Conservation (phyloP, 2,329 filamentous ascomycete species). For the Fusarium floridanum region DNA sequence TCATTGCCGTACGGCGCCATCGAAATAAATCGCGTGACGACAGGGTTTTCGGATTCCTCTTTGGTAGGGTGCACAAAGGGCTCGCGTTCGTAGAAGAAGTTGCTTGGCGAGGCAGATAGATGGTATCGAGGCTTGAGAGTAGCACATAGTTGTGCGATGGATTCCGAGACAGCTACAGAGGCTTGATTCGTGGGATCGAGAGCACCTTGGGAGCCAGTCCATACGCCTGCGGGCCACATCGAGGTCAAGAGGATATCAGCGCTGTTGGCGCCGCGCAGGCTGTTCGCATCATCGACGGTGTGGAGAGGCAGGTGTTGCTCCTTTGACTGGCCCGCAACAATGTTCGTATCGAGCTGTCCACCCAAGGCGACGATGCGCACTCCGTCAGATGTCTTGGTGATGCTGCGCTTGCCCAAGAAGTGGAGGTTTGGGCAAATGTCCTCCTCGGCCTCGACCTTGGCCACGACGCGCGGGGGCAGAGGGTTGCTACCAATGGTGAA, state of each 20-base stretch:
- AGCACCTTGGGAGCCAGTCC: slow-evolving; percentile 73
- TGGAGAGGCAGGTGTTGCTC: slow-evolving; percentile 84
- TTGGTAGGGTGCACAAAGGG: slow-evolving; percentile 81
- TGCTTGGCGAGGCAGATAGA: slow-evolving; percentile 75
- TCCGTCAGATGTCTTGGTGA: slow-evolving; percentile 90
- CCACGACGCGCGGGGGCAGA: slow-evolving; percentile 78
- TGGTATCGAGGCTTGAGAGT: slow-evolving; percentile 92
- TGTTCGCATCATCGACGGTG: slow-evolving; percentile 80
- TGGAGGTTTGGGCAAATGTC: slow-evolving; percentile 91
- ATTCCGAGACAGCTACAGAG: slow-evolving; percentile 68
- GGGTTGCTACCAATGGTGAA: slow-evolving; percentile 83
- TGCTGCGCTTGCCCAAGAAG: slow-evolving; percentile 87
- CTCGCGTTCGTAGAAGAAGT: slow-evolving; percentile 89
- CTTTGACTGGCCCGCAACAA: slow-evolving; percentile 73
- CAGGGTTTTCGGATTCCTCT: slow-evolving; percentile 62
- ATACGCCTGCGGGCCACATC: slow-evolving; percentile 84
- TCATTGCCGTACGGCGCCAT: slow-evolving; percentile 83
- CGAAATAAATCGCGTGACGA: slow-evolving; percentile 90
- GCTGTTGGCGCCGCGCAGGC: slow-evolving; percentile 79
- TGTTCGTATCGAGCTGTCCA: slow-evolving; percentile 74
- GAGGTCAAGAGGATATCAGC: slow-evolving; percentile 90
- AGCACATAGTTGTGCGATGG: slow-evolving; percentile 82
- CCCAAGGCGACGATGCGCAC: slow-evolving; percentile 89
- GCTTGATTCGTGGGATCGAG: slow-evolving; percentile 66
- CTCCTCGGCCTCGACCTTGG: slow-evolving; percentile 79